Evolutionary conservation across 768 basidiomycete genomes (phyloP).

Genomic region (Pleurotus ostreatus): DNA sequence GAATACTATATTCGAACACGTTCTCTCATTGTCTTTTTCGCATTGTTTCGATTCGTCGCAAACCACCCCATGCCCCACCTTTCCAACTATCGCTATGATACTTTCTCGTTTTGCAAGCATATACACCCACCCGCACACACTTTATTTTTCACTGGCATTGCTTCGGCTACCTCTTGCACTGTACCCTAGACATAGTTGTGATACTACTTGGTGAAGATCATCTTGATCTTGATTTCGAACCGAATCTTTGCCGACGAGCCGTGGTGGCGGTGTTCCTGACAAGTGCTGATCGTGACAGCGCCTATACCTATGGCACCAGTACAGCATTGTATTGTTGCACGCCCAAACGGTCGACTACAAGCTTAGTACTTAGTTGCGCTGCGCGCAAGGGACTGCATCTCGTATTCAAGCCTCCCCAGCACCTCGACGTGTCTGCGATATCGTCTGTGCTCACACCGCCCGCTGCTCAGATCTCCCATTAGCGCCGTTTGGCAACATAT

Average conservation of each 20-base stretch:
- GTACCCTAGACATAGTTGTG: conserved; percentile 41
- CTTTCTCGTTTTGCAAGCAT: conserved; percentile 26
- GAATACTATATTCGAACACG: conserved; percentile 22
- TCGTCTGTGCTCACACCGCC: background rate
- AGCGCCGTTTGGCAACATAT: background rate
- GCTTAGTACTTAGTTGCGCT: background rate
- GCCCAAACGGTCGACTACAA: background rate
- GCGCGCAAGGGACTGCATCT: background rate
- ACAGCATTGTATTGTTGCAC: conserved; percentile 1
- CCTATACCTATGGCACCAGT: background rate
- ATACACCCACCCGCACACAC: conserved; percentile 25
- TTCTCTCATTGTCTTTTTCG: conserved; percentile 22
- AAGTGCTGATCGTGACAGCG: background rate
- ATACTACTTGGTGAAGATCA: conserved; percentile 10
- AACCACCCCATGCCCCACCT: background rate
- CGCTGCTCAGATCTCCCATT: background rate
- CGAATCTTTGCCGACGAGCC: background rate
- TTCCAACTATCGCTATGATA: conserved; percentile 3
- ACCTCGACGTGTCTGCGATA: background rate
- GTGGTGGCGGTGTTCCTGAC: conserved; percentile 1
- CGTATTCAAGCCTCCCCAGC: background rate
- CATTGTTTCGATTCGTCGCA: conserved; percentile 10
- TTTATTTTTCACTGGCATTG: conserved; percentile 19
- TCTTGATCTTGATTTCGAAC: background rate
- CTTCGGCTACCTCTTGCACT: conserved; percentile 31